Percentiles rank a stretch among this genome's conserved stretches.
Evolutionary conservation across 192 early-diverging fungal genomes (phyloP).

Genomic region (Coemansia sp.): DNA sequence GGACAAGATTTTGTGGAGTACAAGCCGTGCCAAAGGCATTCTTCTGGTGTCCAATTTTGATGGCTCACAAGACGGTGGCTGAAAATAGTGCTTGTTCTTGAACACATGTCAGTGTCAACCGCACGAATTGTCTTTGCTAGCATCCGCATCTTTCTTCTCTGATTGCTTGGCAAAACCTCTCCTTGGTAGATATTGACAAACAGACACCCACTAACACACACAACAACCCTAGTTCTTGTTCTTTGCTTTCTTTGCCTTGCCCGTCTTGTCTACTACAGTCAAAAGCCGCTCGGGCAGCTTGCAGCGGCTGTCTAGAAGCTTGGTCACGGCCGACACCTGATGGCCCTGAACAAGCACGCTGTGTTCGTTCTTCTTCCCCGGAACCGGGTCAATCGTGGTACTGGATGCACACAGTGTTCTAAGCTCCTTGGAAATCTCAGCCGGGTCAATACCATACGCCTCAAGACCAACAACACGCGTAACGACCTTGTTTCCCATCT

Average conservation of each 20-base stretch:
- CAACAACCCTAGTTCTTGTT: neutral
- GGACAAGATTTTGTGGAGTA: no score
- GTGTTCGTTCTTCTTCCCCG: conserved; percentile 33
- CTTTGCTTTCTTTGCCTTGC: conserved; percentile 37
- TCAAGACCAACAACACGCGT: conserved; percentile 48
- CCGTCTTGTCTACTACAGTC: conserved; percentile 38
- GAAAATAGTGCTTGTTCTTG: conserved; percentile 13
- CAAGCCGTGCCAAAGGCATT: no score
- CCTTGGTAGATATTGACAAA: neutral
- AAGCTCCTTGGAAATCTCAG: conserved; percentile 41
- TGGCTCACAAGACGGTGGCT: neutral
- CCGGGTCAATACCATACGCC: conserved; percentile 37
- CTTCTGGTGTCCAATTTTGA: no score
- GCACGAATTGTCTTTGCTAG: no score
- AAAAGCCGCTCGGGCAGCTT: conserved; percentile 33
- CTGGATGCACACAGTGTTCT: conserved; percentile 45
- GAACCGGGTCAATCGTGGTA: conserved; percentile 38
- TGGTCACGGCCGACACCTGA: conserved; percentile 32
- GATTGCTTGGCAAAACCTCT: neutral
- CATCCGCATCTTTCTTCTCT: no score
- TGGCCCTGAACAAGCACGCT: conserved; percentile 51
- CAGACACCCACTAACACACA: neutral
- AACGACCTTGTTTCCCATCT: conserved; percentile 53
- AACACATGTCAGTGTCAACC: no score
- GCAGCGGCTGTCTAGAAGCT: conserved; percentile 31